These are phyloP conservation scores for Penicillium goetzii DNA, from an alignment of 495 filamentous ascomycete genomes.

Conservation along the genomic window DNA sequence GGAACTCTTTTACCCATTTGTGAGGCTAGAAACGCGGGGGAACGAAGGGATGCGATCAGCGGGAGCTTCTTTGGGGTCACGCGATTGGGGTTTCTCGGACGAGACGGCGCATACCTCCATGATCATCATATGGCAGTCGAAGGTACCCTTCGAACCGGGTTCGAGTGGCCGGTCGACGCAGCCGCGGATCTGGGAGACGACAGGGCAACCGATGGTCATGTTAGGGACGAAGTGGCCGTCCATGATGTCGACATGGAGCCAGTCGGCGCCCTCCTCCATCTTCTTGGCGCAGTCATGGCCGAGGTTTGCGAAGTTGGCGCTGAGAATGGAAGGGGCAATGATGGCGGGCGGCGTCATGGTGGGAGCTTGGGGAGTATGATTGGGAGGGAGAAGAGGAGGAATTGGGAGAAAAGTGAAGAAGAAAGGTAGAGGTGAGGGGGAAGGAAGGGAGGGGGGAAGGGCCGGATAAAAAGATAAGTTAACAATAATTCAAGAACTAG, in stretches of 20 bases:
- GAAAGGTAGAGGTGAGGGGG: constrained; percentile 7
- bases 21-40: constrained; percentile 66
- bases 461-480: not conserved
- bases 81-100: constrained; percentile 3
- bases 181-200: constrained; percentile 88
- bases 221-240: constrained; percentile 98
- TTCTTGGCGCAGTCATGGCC: constrained; percentile 81
- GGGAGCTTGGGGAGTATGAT: constrained; percentile 6
- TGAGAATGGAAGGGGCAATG: constrained; percentile 95
- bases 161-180: constrained; percentile 69
- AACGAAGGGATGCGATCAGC: not conserved
- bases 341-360: constrained; percentile 87
- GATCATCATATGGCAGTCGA: constrained; percentile 99
- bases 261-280: constrained; percentile 83
- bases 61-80: not conserved
- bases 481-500: too few relatives aligned
- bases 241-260: constrained; percentile 83
- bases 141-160: constrained; percentile 77
- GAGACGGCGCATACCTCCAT: constrained; percentile 67
- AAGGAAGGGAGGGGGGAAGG: constrained; percentile 4
- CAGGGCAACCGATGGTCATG: constrained; percentile 93
- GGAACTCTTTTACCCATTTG: constrained; percentile 95
- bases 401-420: constrained; percentile 5
- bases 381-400: constrained; percentile 6
- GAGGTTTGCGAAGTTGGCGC: constrained; percentile 89